These are phyloP conservation scores for Penicillium angulare DNA, from an alignment of 495 filamentous ascomycete genomes.

Conservation along the genomic window DNA sequence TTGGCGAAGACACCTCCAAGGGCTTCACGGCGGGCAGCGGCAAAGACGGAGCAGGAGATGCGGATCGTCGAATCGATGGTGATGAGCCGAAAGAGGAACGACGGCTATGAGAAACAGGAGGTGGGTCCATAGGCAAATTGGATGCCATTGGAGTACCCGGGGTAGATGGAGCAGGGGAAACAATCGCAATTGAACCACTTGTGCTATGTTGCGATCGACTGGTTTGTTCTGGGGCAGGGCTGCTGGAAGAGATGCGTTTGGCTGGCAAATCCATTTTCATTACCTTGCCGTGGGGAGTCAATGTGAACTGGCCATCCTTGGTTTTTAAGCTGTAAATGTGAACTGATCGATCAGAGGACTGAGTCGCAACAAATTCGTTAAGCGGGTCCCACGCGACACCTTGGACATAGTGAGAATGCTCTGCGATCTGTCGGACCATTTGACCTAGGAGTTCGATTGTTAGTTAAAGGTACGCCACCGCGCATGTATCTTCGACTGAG, in stretches of 20 bases:
- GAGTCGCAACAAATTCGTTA: slow-evolving; percentile 97
- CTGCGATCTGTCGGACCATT: slow-evolving; percentile 93
- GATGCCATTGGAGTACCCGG: slow-evolving; percentile 92
- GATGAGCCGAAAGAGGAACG: slow-evolving; percentile 94
- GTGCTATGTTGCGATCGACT: slow-evolving; percentile 56
- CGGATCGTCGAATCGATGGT: slow-evolving; percentile 78
- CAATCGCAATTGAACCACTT: slow-evolving; percentile 58
- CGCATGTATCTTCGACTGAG: background rate
- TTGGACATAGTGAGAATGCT: slow-evolving; percentile 99
- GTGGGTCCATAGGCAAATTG: slow-evolving; percentile 95
- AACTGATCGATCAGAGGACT: slow-evolving; percentile 95
- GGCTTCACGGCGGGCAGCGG: slow-evolving; percentile 97
- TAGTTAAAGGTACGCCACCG: too few relatives aligned
- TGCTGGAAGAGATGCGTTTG: slow-evolving; percentile 85
- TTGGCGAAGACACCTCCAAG: slow-evolving; percentile 80
- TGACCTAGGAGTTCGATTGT: slow-evolving; percentile 55
- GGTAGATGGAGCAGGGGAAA: slow-evolving; percentile 85
- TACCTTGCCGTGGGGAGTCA: slow-evolving; percentile 73
- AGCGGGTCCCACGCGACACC: slow-evolving; percentile 98
- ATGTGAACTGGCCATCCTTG: slow-evolving; percentile 91
- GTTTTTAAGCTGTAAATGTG: slow-evolving; percentile 96
- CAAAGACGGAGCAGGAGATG: slow-evolving; percentile 91
- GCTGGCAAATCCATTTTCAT: slow-evolving; percentile 89
- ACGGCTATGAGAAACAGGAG: slow-evolving; percentile 84
- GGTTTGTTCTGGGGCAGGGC: slow-evolving; percentile 79